Evolutionary conservation across 305 asterid species (phyloP).

Genomic region (Solanum hybrid): DNA sequence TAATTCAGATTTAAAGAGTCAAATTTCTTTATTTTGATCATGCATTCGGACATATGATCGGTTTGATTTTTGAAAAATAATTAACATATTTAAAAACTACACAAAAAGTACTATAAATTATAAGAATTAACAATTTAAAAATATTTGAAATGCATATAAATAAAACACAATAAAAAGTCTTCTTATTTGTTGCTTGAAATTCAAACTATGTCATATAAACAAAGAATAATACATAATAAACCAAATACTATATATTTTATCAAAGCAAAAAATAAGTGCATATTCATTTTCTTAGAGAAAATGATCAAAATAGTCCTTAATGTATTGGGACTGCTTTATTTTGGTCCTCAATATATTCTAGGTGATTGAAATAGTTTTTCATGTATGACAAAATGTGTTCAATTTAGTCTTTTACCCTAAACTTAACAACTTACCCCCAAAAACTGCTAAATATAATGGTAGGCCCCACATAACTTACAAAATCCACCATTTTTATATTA

Average conservation of each 20-base stretch:
- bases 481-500: too few relatives aligned
- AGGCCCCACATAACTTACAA: too few relatives aligned
- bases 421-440: too few relatives aligned
- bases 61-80: not conserved
- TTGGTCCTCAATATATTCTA: too few relatives aligned
- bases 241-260: not conserved
- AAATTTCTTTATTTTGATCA: not conserved
- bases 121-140: not conserved
- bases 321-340: too few relatives aligned
- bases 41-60: not conserved
- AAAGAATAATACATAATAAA: not conserved
- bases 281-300: not conserved
- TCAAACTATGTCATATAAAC: not conserved
- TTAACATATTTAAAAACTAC: not conserved
- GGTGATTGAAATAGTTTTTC: too few relatives aligned
- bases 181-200: not conserved
- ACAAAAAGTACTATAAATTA: not conserved
- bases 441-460: too few relatives aligned
- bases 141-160: not conserved
- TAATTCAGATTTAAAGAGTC: not conserved
- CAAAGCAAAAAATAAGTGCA: not conserved
- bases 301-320: too few relatives aligned
- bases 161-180: not conserved
- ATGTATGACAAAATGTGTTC: too few relatives aligned
- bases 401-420: too few relatives aligned